Conservation (phyloP, 352 stramenopile species). For the Globisporangium alternatum region DNA sequence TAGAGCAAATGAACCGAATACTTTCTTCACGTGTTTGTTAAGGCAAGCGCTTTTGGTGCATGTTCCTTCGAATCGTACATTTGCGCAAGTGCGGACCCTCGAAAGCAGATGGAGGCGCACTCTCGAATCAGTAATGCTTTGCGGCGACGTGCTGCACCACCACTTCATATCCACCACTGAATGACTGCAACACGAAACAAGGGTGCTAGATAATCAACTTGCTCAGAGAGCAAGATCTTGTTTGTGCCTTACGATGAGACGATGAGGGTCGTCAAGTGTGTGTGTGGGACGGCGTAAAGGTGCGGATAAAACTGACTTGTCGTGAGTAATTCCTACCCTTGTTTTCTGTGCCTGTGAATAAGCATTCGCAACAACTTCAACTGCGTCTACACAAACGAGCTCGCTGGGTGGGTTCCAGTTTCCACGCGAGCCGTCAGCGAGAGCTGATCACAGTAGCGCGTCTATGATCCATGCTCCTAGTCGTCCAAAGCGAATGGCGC, state of each 20-base stretch:
- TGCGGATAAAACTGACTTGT: constrained; percentile 3
- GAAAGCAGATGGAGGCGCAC: not conserved
- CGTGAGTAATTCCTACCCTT: constrained; percentile 3
- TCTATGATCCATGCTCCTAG: too few species aligned
- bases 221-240: not conserved
- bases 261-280: not conserved
- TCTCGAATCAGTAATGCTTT: not conserved
- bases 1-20: not conserved
- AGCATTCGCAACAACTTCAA: constrained; percentile 12
- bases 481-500: too few species aligned
- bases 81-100: not conserved
- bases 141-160: not conserved
- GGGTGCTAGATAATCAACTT: not conserved
- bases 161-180: not conserved
- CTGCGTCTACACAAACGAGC: constrained; percentile 15
- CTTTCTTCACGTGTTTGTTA: not conserved
- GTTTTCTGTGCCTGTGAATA: not conserved
- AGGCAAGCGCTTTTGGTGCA: not conserved
- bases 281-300: not conserved
- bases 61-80: not conserved
- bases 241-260: not conserved
- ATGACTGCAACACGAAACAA: not conserved
- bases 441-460: not conserved
- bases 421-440: not conserved
- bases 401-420: not conserved